Base-by-base conservation (phyloP, 2,329 filamentous ascomycete species). In the Cordyceps cicadae region DNA sequence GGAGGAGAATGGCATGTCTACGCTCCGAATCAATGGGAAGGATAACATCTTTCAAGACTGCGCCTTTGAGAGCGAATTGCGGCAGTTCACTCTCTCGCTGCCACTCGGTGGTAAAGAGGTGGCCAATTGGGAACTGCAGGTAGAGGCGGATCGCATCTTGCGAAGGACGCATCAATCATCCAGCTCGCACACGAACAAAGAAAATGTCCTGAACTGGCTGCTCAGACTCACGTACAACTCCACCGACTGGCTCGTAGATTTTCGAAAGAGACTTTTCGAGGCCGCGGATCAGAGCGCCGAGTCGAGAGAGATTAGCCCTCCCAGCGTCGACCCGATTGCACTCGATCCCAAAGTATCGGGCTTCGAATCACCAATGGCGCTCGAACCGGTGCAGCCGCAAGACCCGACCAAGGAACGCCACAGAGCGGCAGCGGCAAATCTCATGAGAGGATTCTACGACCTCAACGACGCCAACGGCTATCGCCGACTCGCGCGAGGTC, bases 401-500 rank as follows among this genome's bases (percentile, higher is more conserved):
- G 82, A 85, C 68, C 83, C 81, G 21, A 83, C 80, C 12, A 80
- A 86, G 54, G 79, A 85, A 68, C 86, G 80, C 67, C 81, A 81
- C 73, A 0, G 66, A 74, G n/a, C 80, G 81, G 1, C 66, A 75
- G 1, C 76, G 80, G 55, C 79, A 80, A 0, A 76, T 76, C 1
- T 81, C 86, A 63, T 81, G 86, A 63, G 75, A 75, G 3, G 79
- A 81, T 52, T 87, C 29, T 86, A 84, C 69, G 82, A 84, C 52
- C 79, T 77, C 21, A 83, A 81, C 64, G 82, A 86, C 66, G 77
- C 81, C 57, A 85, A 85, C 70, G 85, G 83, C 72, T 86, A 82
- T 66, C 76, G 77, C 6, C 77, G 82, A 52, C 70, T 87, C n/a
- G 79, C 79, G 0, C 75, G 75, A 32, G 82, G 84, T 60, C 72